A percentile compares a stretch with the other conserved stretches of the same genome.
Evolutionary conservation across 768 basidiomycete genomes (phyloP).

Genomic region (Serendipita sp.): DNA sequence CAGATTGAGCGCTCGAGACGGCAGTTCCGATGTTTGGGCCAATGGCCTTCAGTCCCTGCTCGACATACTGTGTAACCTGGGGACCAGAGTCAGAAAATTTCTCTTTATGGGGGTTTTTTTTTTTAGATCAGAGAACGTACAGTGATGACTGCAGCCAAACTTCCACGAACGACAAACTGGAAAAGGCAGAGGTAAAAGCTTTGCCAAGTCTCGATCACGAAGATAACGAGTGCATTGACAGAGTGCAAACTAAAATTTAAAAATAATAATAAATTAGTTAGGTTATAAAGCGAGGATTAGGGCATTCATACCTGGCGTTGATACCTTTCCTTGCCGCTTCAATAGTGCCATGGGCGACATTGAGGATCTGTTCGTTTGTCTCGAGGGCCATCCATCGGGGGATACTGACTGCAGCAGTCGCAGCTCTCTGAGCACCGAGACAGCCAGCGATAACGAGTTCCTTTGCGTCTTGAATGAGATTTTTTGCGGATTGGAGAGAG

Average conservation of each 20-base stretch:
- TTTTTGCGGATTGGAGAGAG: constrained; percentile 53
- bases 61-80: not conserved
- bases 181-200: constrained; percentile 88
- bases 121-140: constrained; percentile 40
- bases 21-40: constrained; percentile 36
- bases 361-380: constrained; percentile 62
- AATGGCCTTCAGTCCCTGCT: not conserved
- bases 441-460: constrained; percentile 63
- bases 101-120: constrained; percentile 39
- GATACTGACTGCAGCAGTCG: constrained; percentile 67
- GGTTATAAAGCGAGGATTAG: not conserved
- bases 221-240: constrained; percentile 76
- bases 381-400: constrained; percentile 77
- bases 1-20: constrained; percentile 48
- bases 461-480: constrained; percentile 54
- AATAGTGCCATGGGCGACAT: constrained; percentile 64
- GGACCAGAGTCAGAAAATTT: constrained; percentile 23
- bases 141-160: constrained; percentile 57
- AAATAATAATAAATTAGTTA: too few relatives aligned
- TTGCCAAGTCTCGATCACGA: constrained; percentile 81
- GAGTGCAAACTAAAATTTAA: constrained; percentile 6
- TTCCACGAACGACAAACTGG: constrained; percentile 73
- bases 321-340: constrained; percentile 60
- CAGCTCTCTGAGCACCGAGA: constrained; percentile 67
- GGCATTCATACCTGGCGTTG: constrained; percentile 28